Evolutionary conservation across 495 filamentous ascomycete species (phyloP), one percentile per base, ranked within the genome.

Genomic region (Penicillium tannophilum): DNA sequence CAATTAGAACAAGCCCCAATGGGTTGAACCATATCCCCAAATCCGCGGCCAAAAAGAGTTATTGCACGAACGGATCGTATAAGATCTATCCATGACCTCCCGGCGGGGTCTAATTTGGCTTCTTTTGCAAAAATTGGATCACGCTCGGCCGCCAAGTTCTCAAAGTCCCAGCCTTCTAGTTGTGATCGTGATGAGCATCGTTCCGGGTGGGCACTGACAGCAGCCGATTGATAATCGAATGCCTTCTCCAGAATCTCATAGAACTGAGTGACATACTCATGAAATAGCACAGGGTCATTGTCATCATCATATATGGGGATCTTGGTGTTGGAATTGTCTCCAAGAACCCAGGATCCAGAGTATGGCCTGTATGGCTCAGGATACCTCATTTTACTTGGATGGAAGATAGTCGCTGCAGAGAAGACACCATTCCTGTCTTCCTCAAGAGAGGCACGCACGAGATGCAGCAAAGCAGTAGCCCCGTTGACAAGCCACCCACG

Each of bases 401-500:
- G 14, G 6, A 44, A 44, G 19, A 44, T 8, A n/a, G n/a, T 17
- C 4, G 16, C 42, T 14, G 42, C 65, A 60, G 2, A 68, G 62
- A 24, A 69, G 66, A 42, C 36, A 42, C 61, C 57, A 4, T 45
- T 47, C n/a, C 35, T 54, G 42, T 63, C 62, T 20, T 65, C 62
- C 16, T 60, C 41, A 6, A 78, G 42, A 3, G 72, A 75, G 14
- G 72, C 65, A 10, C 72, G 69, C 17, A 76, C 52, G 24, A 77
- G 61, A 55, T 79, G 74, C n/a, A 77, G 66, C 4, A 79, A 49
- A 6, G 73, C 72, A 50, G 70, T 73, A 20, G 66, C 54, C 35
- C 74, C 76, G 47, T 79, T 68, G 2, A 77, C 61, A 3, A 77
- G 55, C 76, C 76, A 79, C 1, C 67, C 76, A 41, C 68, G 63